Conservation (phyloP, 2,329 filamentous ascomycete genomes). For the Ceratocystis albifundus region DNA sequence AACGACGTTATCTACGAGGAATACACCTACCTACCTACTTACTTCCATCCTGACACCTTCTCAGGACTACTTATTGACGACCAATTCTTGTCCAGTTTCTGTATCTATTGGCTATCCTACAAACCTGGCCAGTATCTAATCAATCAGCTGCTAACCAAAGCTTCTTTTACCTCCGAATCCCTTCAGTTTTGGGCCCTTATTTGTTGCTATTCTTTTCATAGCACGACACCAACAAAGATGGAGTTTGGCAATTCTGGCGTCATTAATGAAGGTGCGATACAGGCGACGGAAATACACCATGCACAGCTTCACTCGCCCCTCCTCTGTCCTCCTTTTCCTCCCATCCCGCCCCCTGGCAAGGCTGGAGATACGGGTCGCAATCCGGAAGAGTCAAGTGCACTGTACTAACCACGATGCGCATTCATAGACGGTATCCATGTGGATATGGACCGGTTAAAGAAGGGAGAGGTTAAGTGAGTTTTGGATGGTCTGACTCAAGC, state of each 20-base stretch:
- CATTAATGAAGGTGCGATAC: conserved; percentile 48
- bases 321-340: not conserved
- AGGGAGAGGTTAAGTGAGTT: conserved; percentile 93
- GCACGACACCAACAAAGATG: conserved; percentile 34
- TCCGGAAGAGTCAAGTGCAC: not conserved
- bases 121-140: not conserved
- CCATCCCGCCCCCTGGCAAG: conserved; percentile 18
- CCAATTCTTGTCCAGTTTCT: not conserved
- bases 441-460: conserved; percentile 98
- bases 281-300: not conserved
- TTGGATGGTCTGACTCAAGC: not conserved
- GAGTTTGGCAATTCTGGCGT: conserved; percentile 52
- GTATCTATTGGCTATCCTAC: not conserved
- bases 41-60: not conserved
- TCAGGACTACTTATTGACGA: not conserved
- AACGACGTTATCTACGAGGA: not conserved
- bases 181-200: not conserved
- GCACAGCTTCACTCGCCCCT: not conserved
- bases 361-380: conserved; percentile 9
- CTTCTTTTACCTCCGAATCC: not conserved
- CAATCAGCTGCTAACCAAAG: not conserved
- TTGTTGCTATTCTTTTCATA: not conserved
- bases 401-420: conserved; percentile 24
- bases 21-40: not conserved
- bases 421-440: conserved; percentile 89